phyloP scores from a whole-genome alignment of 2,329 filamentous ascomycete species.

The Venturia aucupariae region DNA sequence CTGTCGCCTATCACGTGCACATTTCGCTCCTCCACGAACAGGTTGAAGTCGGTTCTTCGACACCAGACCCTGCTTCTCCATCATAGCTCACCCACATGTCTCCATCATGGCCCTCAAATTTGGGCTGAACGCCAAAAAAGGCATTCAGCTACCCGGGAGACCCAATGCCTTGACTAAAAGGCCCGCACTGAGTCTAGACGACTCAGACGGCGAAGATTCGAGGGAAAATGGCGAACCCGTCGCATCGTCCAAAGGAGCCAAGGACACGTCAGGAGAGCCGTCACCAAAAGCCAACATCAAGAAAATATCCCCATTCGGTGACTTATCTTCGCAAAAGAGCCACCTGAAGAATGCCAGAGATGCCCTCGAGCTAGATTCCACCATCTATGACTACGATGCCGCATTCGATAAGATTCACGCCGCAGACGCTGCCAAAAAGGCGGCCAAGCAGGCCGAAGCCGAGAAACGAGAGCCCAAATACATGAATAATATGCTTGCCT shows the following conservation, averaged over 20 bases:
- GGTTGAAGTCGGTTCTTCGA: background rate
- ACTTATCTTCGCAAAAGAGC: slow-evolving; percentile 56
- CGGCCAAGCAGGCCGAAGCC: slow-evolving; percentile 43
- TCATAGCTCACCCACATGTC: background rate
- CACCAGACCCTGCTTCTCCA: no score
- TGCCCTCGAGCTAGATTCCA: slow-evolving; percentile 58
- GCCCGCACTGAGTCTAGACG: slow-evolving; percentile 40
- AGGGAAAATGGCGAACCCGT: slow-evolving; percentile 34
- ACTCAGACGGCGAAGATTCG: slow-evolving; percentile 44
- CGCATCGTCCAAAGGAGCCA: slow-evolving; percentile 26
- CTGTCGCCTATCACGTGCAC: background rate
- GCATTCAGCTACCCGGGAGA: slow-evolving; percentile 3
- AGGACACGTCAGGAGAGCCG: slow-evolving; percentile 24
- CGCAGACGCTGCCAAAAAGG: slow-evolving; percentile 45
- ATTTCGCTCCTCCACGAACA: background rate
- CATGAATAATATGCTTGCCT: slow-evolving; percentile 63
- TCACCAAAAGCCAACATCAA: slow-evolving; percentile 24
- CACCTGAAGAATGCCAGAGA: slow-evolving; percentile 56
- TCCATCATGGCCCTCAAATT: slow-evolving; percentile 13
- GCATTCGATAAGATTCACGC: slow-evolving; percentile 69
- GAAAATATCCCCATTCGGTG: slow-evolving; percentile 41
- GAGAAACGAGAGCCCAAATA: slow-evolving; percentile 63
- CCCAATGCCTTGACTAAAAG: slow-evolving; percentile 35
- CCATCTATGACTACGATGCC: slow-evolving; percentile 77
- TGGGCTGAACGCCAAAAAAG: slow-evolving; percentile 11